phyloP scores from a whole-genome alignment of 768 basidiomycete species.

The Podaxis rugospora region DNA sequence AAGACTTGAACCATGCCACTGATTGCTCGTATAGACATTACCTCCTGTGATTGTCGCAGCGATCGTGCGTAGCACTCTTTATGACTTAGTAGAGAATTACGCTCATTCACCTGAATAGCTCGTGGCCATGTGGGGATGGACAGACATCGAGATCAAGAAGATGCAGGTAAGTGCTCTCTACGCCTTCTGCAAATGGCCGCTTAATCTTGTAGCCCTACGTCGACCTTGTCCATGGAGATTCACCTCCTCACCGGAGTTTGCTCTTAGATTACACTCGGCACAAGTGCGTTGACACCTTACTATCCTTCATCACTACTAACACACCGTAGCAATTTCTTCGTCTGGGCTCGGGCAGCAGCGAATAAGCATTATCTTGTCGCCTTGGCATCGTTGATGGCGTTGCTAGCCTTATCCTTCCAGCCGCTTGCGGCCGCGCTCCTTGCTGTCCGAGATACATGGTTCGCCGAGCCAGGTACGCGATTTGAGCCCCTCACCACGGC shows the following conservation, averaged over 20 bases:
- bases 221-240: conserved; percentile 51
- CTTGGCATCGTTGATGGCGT: conserved; percentile 42
- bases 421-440: conserved; percentile 50
- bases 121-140: conserved; percentile 52
- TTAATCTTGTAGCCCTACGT: conserved; percentile 42
- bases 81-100: neutral
- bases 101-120: conserved; percentile 22
- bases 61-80: conserved; percentile 25
- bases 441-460: conserved; percentile 41
- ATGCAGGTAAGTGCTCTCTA: conserved; percentile 38
- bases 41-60: conserved; percentile 49
- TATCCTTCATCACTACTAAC: conserved; percentile 1
- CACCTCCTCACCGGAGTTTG: conserved; percentile 46
- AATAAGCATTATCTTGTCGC: conserved; percentile 51
- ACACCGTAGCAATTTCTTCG: conserved; percentile 37
- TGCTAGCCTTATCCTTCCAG: conserved; percentile 44
- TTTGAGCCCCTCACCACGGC: neutral
- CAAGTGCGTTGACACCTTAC: conserved; percentile 28
- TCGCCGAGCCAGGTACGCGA: conserved; percentile 33
- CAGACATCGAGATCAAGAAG: conserved; percentile 53
- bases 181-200: neutral
- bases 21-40: conserved; percentile 32
- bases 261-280: conserved; percentile 51
- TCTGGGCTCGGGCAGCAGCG: conserved; percentile 39
- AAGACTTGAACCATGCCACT: neutral